phyloP scores from a whole-genome alignment of 2,329 filamentous ascomycete species.

The Epichloe glyceriae region DNA sequence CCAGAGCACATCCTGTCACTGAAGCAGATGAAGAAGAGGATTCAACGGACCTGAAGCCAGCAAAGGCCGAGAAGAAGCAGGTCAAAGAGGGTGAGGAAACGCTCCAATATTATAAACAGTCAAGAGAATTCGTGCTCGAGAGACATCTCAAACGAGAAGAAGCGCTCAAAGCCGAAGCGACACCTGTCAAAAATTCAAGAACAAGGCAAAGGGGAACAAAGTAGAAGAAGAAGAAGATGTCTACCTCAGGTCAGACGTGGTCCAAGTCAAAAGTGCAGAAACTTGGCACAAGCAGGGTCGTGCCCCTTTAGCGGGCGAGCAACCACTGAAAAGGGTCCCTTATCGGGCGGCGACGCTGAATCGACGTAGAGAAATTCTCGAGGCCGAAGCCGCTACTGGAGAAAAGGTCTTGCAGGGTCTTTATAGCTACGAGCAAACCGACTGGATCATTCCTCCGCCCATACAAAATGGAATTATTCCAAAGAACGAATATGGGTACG shows the following conservation, averaged over 20 bases:
- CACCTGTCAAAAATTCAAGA: slow-evolving; percentile 63
- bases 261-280: slow-evolving; percentile 79
- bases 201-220: slow-evolving; percentile 61
- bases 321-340: slow-evolving; percentile 74
- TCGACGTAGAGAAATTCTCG: slow-evolving; percentile 77
- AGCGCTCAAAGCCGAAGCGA: slow-evolving; percentile 57
- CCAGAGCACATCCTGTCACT: slow-evolving; percentile 41
- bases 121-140: slow-evolving; percentile 71
- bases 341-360: slow-evolving; percentile 84
- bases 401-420: slow-evolving; percentile 78
- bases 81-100: slow-evolving; percentile 67
- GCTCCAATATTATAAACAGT: slow-evolving; percentile 77
- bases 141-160: slow-evolving; percentile 87
- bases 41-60: slow-evolving; percentile 58
- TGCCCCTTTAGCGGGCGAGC: slow-evolving; percentile 54
- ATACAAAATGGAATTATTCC: slow-evolving; percentile 79
- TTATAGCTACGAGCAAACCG: slow-evolving; percentile 74
- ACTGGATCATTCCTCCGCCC: slow-evolving; percentile 86
- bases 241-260: slow-evolving; percentile 65
- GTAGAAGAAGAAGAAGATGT: slow-evolving; percentile 67
- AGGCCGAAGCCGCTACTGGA: slow-evolving; percentile 66
- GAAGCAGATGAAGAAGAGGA: slow-evolving; percentile 72
- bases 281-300: slow-evolving; percentile 97
- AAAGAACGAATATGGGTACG: slow-evolving; percentile 73
- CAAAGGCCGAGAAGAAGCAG: slow-evolving; percentile 59